Base-by-base conservation (phyloP, 495 filamentous ascomycete genomes). In the Aspergillus haitiensis region DNA sequence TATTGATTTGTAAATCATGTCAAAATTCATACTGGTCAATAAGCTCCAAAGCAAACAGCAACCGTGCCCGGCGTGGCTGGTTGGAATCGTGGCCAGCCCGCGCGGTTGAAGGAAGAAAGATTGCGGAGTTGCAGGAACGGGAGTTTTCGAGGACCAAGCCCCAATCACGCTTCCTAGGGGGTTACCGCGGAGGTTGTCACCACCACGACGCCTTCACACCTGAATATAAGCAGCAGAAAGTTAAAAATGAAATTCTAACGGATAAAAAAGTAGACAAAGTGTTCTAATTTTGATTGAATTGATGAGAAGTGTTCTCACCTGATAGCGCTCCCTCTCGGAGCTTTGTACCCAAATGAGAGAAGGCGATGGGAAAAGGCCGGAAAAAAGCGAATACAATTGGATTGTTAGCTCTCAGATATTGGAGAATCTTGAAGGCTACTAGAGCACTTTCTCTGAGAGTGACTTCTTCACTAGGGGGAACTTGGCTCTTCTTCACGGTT, bases 1-100 rank as follows among this genome's bases (percentile, higher is more conserved):
- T 8, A 18, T 47, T 21, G n/a, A 45, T 46, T 36, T 8, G 50
- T 35, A 59, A 31, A 8, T 5, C 7, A 49, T 35, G 52, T 1
- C 12, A 50, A 7, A 27, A 54, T 56, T 67, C 68, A 66, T 52
- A 70, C 68, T 56, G 49, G 52, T 63, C 15, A 61, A 58, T 39
- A 58, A 40, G 66, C 58, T 61, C 67, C 61, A 60, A 62, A 60
- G 57, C 44, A 54, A 56, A 64, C 64, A 64, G 64, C 64, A 52
- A 69, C 64, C 62, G 65, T 63, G 66, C 67, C 60, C 63, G 60
- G 64, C 69, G 66, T 66, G 63, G 69, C 71, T 64, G 69, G 56
- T 64, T 60, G 67, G 59, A 67, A 64, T 69, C 64, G 71, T 70
- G 71, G 68, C 62, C 65, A 70, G 64, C 67, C 69, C 71, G 67